A percentile compares a stretch with the other conserved stretches of the same genome.
Conservation (phyloP, 1,284 basidiomycete species). For the Megacollybia platyphylla region DNA sequence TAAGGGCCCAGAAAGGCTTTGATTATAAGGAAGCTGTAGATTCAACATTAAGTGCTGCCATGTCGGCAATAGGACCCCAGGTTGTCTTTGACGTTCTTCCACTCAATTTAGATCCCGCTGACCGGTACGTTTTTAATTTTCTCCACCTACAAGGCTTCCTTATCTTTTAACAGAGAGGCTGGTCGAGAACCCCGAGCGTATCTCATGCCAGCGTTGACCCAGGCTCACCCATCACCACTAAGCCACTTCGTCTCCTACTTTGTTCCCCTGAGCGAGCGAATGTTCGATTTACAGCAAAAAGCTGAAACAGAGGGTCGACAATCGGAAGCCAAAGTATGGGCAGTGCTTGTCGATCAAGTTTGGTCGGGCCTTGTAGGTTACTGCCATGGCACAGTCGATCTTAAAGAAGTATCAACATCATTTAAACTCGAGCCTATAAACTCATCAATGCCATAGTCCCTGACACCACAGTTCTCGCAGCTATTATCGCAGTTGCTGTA, state of each 20-base stretch:
- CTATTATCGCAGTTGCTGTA: conserved; percentile 90
- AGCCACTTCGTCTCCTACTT: conserved; percentile 84
- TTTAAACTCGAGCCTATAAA: conserved; percentile 1
- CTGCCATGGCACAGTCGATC: conserved; percentile 50
- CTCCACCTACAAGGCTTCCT: conserved; percentile 4
- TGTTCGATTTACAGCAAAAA: conserved; percentile 80
- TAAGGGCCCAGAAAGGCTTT: conserved; percentile 74
- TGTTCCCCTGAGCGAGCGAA: conserved; percentile 85
- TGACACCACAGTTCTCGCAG: conserved; percentile 68
- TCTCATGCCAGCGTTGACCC: conserved; percentile 82
- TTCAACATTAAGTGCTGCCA: conserved; percentile 66
- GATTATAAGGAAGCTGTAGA: conserved; percentile 90
- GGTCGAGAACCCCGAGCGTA: conserved; percentile 74
- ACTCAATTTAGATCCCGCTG: conserved; percentile 72
- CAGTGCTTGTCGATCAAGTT: conserved; percentile 83
- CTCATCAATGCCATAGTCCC: conserved; percentile 29
- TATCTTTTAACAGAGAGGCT: conserved; percentile 29
- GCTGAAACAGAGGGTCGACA: conserved; percentile 60
- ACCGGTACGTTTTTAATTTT: conserved; percentile 41
- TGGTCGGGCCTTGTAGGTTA: conserved; percentile 89
- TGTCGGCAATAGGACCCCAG: conserved; percentile 81
- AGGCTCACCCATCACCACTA: conserved; percentile 71
- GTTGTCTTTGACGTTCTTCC: conserved; percentile 70
- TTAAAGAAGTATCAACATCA: conserved; percentile 28
- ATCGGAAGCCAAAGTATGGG: conserved; percentile 90